Conservation (phyloP, 805 yeast species). For the Candida andamanensis region DNA sequence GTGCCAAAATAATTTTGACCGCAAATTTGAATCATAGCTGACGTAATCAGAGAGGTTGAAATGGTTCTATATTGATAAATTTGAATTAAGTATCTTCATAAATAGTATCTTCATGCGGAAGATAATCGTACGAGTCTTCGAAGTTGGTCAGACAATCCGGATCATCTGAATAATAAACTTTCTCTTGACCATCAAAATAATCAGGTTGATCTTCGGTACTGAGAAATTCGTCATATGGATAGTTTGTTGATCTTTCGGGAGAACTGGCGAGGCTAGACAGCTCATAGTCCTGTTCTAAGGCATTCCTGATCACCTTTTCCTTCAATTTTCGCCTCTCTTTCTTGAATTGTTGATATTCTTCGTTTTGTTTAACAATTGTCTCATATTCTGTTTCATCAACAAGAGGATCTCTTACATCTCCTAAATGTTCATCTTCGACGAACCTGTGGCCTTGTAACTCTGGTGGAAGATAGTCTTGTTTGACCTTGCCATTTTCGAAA, state of each 20-base stretch:
- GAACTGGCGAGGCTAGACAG: constrained; percentile 1
- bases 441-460: constrained; percentile 43
- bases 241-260: constrained; percentile 4
- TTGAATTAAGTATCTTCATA: background rate
- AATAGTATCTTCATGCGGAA: constrained; percentile 1
- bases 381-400: constrained; percentile 12
- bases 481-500: constrained; percentile 63
- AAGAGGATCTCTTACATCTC: constrained; percentile 23
- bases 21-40: too few species aligned
- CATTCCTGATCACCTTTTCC: constrained; percentile 5
- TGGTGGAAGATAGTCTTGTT: constrained; percentile 72
- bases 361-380: constrained; percentile 11
- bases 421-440: constrained; percentile 54
- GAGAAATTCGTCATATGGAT: constrained; percentile 28
- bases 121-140: constrained; percentile 27
- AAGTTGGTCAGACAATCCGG: constrained; percentile 28
- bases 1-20: too few species aligned
- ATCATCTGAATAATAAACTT: constrained; percentile 27
- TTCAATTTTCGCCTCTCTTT: constrained; percentile 7
- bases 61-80: too few species aligned
- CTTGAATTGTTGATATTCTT: constrained; percentile 18
- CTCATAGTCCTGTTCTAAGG: constrained; percentile 1
- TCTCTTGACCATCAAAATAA: constrained; percentile 31
- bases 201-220: constrained; percentile 35
- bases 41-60: too few species aligned